Conservation (phyloP, 2,329 filamentous ascomycete genomes). For the Verticillium isaacii region DNA sequence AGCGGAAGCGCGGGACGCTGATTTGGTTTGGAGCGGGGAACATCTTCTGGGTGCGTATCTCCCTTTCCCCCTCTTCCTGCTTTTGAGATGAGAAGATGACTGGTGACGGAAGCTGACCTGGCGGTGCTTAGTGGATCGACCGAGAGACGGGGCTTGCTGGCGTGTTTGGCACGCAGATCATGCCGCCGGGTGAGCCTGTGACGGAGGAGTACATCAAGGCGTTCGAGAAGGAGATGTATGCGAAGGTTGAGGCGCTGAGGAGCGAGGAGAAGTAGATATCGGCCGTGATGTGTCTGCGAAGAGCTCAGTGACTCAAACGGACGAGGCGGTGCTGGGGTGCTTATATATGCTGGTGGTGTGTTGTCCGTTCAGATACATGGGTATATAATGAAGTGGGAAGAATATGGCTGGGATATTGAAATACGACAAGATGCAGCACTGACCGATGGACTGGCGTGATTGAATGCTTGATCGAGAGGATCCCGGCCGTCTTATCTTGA, state of each 20-base stretch:
- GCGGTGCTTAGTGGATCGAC: constrained; percentile 21
- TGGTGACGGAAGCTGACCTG: background rate
- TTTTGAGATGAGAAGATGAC: too few relatives aligned
- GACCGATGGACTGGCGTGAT: background rate
- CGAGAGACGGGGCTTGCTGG: constrained; percentile 32
- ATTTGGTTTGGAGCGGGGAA: constrained; percentile 42
- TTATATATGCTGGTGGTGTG: too few relatives aligned
- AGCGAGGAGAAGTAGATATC: too few relatives aligned
- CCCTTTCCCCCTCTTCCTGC: too few relatives aligned
- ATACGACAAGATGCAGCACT: background rate
- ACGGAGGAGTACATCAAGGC: constrained; percentile 25
- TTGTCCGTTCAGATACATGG: background rate
- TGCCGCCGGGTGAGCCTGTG: constrained; percentile 33
- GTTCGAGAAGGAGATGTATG: constrained; percentile 35
- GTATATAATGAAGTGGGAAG: background rate
- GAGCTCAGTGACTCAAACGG: too few relatives aligned
- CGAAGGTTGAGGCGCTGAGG: constrained; percentile 9
- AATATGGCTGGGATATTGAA: background rate
- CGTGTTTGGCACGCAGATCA: constrained; percentile 35
- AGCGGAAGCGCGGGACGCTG: constrained; percentile 32
- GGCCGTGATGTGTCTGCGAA: background rate
- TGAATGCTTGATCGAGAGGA: background rate
- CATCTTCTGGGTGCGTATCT: constrained; percentile 32
- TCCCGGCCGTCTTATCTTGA: background rate
- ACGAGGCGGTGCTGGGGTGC: too few relatives aligned